Base-by-base conservation (phyloP, 768 basidiomycete species). In the Daedalea quercina region DNA sequence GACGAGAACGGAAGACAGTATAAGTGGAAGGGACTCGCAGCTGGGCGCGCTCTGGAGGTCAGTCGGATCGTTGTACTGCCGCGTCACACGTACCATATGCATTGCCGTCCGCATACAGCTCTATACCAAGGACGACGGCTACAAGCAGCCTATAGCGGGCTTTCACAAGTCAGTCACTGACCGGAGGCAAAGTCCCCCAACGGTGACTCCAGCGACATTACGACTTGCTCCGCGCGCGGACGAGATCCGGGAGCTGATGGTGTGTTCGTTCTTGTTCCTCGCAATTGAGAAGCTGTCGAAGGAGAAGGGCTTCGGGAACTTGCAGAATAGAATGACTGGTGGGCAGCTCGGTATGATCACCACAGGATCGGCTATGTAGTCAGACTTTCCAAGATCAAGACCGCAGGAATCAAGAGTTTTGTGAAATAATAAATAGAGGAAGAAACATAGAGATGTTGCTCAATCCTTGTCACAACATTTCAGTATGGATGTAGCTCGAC, bases 1-100 rank as follows among this genome's bases (percentile, higher is more conserved):
- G 73, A 73, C 53, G 57, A 64, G 15, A 45, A 47, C 8, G 69
- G 68, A 3, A 62, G 69, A 42, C 65, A 64, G 26, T 73, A 69
- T 51, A 73, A 70, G 54, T 76, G 75, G 75, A 74, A 73, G 47
- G 73, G 73, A 9, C 67, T 68, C 54, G 63, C 60, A 13, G 61
- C 69, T 11, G 74, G 73, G 8, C 51, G 65, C 22, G 41, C 65
- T 11, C 60, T 75, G n/a, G 67, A 71, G 64, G 73, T 70, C 46
- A 22, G 65, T 35, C n/a, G n/a, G 6, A 15, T 35, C 28, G n/a
- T 41, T n/a, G n/a, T 11, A 15, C 37, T 17, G 37, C 4, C 37
- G 19, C 37, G 7, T 19, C 6, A 19, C 15, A 40, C 17, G 8
- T 15, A 7, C 19, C 15, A 40, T 19, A 15, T 4, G 17, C 46